Percentiles rank a stretch among this genome's conserved stretches.
These are phyloP conservation scores for Phytophthora chlamydospora DNA, from an alignment of 352 stramenopile species.

Conservation along the genomic window DNA sequence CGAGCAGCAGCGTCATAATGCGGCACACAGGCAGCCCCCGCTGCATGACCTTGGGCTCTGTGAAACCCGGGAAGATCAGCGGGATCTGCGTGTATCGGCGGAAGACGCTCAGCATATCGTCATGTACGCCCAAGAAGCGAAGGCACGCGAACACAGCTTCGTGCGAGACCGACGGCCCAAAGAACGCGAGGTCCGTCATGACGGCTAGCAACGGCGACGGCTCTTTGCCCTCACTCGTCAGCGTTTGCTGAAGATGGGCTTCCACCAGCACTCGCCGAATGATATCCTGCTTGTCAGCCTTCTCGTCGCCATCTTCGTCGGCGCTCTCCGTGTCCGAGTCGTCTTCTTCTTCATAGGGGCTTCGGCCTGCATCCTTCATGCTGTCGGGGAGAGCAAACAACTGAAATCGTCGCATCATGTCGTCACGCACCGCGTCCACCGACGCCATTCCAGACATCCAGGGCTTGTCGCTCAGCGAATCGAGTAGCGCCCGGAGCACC, in stretches of 20 bases:
- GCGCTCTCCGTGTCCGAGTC: constrained; percentile 8
- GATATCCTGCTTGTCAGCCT: constrained; percentile 46
- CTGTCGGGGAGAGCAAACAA: constrained; percentile 32
- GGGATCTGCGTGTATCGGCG: constrained; percentile 49
- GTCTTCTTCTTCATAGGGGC: constrained; percentile 31
- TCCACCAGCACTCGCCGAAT: constrained; percentile 48
- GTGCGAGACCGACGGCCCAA: constrained; percentile 46
- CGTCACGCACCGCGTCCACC: constrained; percentile 19
- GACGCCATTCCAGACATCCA: constrained; percentile 8
- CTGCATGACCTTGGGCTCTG: constrained; percentile 35
- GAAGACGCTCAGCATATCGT: constrained; percentile 41
- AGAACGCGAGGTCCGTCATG: constrained; percentile 60
- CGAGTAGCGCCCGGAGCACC: constrained; percentile 29
- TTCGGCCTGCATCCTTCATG: constrained; percentile 17
- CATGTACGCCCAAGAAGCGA: constrained; percentile 43
- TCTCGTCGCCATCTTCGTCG: constrained; percentile 13
- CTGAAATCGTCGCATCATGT: constrained; percentile 30
- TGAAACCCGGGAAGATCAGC: constrained; percentile 41
- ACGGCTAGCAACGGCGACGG: constrained; percentile 38
- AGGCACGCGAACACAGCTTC: constrained; percentile 48
- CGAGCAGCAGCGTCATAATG: constrained; percentile 46
- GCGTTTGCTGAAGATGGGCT: constrained; percentile 31
- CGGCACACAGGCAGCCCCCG: constrained; percentile 46
- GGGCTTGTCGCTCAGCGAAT: constrained; percentile 21
- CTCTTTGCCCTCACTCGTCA: constrained; percentile 9